phyloP scores from a whole-genome alignment of 2,329 filamentous ascomycete species.

The Monilinia vaccinii-corymbosi region DNA sequence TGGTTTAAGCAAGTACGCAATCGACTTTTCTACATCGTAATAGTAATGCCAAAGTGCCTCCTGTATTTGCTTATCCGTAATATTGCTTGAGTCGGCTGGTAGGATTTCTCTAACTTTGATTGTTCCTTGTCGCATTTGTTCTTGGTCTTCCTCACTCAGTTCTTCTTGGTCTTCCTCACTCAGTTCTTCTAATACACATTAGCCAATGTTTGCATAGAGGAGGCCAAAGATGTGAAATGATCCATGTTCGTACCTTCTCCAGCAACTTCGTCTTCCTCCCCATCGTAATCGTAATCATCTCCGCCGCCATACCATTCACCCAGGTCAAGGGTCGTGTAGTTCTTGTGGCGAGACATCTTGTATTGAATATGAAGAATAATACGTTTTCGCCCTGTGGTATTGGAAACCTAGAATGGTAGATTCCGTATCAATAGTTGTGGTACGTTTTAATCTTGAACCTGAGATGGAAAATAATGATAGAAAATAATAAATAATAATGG shows the following conservation, averaged over 20 bases:
- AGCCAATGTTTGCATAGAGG: background rate
- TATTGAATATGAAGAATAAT: background rate
- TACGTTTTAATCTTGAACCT: background rate
- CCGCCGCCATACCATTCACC: constrained; percentile 45
- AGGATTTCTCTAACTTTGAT: constrained; percentile 56
- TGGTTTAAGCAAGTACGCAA: constrained; percentile 66
- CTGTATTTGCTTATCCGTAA: constrained; percentile 67
- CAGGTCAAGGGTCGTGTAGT: constrained; percentile 32
- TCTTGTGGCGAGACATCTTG: constrained; percentile 34
- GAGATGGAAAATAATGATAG: background rate
- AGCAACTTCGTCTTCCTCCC: too few species aligned
- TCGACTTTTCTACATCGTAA: constrained; percentile 81
- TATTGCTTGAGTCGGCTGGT: constrained; percentile 42
- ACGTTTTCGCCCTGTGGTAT: background rate
- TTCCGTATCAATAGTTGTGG: background rate
- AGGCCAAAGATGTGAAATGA: background rate
- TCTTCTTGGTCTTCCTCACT: constrained; percentile 30
- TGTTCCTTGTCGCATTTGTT: constrained; percentile 56
- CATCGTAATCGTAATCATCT: constrained; percentile 33
- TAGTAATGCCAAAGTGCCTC: constrained; percentile 95
- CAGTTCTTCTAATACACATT: constrained; percentile 21
- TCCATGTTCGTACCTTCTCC: constrained; percentile 17
- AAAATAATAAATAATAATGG: background rate
- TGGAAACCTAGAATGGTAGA: background rate
- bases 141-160: constrained; percentile 31